Percentiles rank a stretch among this genome's conserved stretches.
phyloP scores from a whole-genome alignment of 2,329 filamentous ascomycete genomes.

The Phyllosticta ampelicida region DNA sequence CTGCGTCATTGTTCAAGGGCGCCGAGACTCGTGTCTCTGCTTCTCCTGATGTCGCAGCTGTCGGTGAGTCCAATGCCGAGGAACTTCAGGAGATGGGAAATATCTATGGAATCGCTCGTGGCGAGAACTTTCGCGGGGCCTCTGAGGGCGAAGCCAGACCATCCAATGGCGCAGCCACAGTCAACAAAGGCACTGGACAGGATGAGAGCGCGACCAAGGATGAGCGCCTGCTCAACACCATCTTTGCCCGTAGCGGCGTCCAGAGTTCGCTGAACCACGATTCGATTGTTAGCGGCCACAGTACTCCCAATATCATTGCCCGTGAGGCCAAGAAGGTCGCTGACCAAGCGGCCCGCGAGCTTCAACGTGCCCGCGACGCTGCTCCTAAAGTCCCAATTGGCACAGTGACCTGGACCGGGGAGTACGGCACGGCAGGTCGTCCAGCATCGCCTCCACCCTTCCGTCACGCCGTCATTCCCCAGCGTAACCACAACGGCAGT shows the following conservation, averaged over 20 bases:
- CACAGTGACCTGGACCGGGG: slow-evolving; percentile 88
- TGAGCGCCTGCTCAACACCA: slow-evolving; percentile 73
- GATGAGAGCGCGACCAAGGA: slow-evolving; percentile 18
- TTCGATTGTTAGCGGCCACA: slow-evolving; percentile 55
- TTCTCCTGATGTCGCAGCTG: not conserved
- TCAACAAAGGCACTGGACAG: slow-evolving; percentile 1
- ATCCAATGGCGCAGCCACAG: slow-evolving; percentile 13
- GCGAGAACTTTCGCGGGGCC: slow-evolving; percentile 32
- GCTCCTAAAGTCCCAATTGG: slow-evolving; percentile 67
- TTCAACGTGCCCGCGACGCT: slow-evolving; percentile 61
- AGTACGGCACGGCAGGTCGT: slow-evolving; percentile 65
- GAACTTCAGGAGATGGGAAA: slow-evolving; percentile 13
- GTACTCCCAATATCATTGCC: slow-evolving; percentile 68
- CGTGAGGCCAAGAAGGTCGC: slow-evolving; percentile 73
- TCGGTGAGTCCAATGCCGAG: not conserved
- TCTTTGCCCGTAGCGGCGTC: slow-evolving; percentile 76
- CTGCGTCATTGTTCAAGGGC: slow-evolving; percentile 76
- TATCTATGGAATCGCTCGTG: slow-evolving; percentile 33
- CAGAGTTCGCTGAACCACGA: slow-evolving; percentile 93
- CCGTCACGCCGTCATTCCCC: slow-evolving; percentile 33
- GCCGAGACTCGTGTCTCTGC: slow-evolving; percentile 43
- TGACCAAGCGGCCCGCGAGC: slow-evolving; percentile 62
- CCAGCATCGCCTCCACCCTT: slow-evolving; percentile 38
- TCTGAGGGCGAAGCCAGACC: slow-evolving; percentile 5
- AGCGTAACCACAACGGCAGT: slow-evolving; percentile 26